Base-by-base conservation (phyloP, 192 early-diverging fungal species). In the Spizellomyces punctatus region DNA sequence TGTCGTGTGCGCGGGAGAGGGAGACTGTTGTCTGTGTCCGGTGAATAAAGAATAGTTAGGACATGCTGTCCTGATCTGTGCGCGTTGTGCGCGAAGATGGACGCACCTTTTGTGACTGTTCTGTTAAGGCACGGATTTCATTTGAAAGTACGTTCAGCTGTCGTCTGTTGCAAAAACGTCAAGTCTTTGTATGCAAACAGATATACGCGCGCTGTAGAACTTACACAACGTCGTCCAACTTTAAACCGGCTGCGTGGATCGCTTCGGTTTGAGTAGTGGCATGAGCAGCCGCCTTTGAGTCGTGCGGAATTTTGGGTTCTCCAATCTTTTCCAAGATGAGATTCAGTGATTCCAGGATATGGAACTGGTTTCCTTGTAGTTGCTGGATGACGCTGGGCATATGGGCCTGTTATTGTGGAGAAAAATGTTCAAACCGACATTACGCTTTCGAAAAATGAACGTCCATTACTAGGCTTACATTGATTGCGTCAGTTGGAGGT, bases 301-400 rank as follows among this genome's bases (percentile, higher is more conserved):
- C 14, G 50, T 19, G 17, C 50, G 17, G 12, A 12, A 54, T 19
- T 19, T 19, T 19, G 50, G 50, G 14, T 12, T 54, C 50, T 0
- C 17, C 50, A 12, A 54, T n/a, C 4, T 54, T 54, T 54, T 54
- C 17, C 14, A 19, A n/a, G 22, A 85, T 69, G 7, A 74, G 43
- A 47, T 86, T 84, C 14, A 86, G 67, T 8, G 74, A 69, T 71
- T 83, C 85, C 56, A 86, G 78, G 36, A 86, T 82, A 36, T 81
- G 77, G 69, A 82, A 86, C 68, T 86, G 85, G 59, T 79, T 80
- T 62, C 80, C 85, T 70, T 79, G 70, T 5, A 86, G 44, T 46
- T 77, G 65, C 44, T 72, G 50, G 16, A 86, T 67, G 9, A 71
- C 63, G 47, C 76, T 60, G n/a, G 77, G 71, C 78, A 75, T 36